These are phyloP conservation scores for Corymbia calophylla DNA, from an alignment of 441 rosid genomes.

Conservation along the genomic window DNA sequence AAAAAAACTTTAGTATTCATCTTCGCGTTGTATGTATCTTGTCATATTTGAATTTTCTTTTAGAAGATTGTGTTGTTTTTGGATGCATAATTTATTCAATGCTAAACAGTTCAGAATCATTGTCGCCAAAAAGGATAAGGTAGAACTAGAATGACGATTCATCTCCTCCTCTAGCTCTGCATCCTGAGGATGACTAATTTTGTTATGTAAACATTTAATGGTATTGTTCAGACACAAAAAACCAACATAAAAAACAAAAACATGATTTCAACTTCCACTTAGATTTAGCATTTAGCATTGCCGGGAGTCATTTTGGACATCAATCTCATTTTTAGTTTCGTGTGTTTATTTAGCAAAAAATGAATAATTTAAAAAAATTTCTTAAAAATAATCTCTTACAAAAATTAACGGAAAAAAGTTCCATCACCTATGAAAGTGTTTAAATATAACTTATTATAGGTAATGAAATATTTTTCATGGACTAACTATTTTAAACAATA, in stretches of 20 bases:
- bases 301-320: background rate
- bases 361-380: background rate
- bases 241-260: background rate
- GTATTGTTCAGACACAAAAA: background rate
- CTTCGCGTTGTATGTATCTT: background rate
- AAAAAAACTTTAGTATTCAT: background rate
- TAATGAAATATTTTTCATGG: background rate
- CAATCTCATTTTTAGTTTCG: background rate
- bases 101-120: background rate
- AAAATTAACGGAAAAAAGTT: background rate
- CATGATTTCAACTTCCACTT: background rate
- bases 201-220: background rate
- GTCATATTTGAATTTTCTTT: background rate
- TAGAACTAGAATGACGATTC: background rate
- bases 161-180: background rate
- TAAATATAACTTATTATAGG: background rate
- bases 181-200: background rate
- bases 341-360: rapidly evolving
- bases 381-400: background rate
- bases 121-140: background rate
- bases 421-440: background rate
- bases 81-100: background rate
- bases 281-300: background rate
- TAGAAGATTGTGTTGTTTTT: background rate
- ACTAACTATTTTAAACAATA: background rate